Conservation (phyloP, 2,329 filamentous ascomycete species). For the Aspergillus intermedius region DNA sequence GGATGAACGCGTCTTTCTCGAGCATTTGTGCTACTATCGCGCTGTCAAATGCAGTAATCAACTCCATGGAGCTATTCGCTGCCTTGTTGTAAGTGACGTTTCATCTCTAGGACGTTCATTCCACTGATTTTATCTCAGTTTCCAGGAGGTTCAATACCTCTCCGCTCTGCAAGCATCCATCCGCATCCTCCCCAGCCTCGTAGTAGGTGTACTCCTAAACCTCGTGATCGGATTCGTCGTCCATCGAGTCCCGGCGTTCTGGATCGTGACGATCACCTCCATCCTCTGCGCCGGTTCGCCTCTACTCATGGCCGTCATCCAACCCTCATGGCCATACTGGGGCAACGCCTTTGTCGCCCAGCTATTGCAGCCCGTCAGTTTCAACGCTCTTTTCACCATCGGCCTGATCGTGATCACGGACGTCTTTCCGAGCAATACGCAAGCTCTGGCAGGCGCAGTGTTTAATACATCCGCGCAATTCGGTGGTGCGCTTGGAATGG, state of each 20-base stretch:
- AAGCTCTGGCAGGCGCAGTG: slow-evolving; percentile 55
- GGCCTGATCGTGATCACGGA: slow-evolving; percentile 12
- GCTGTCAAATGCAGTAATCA: slow-evolving; percentile 42
- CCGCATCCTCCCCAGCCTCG: slow-evolving; percentile 41
- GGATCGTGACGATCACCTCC: slow-evolving; percentile 37
- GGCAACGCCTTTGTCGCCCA: slow-evolving; percentile 38
- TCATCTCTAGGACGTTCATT: not conserved
- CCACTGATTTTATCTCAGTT: slow-evolving; percentile 29
- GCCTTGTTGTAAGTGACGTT: slow-evolving; percentile 43
- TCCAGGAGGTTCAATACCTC: slow-evolving; percentile 46
- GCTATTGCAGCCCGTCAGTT: slow-evolving; percentile 16
- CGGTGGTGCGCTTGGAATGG: slow-evolving; percentile 49
- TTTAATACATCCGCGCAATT: slow-evolving; percentile 56
- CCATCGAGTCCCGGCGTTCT: slow-evolving; percentile 36
- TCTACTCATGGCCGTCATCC: slow-evolving; percentile 50
- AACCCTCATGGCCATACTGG: slow-evolving; percentile 49
- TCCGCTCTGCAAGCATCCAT: slow-evolving; percentile 43
- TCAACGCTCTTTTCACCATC: slow-evolving; percentile 14
- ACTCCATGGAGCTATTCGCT: slow-evolving; percentile 43
- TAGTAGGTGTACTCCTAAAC: slow-evolving; percentile 41
- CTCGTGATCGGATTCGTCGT: slow-evolving; percentile 43
- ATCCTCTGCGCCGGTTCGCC: slow-evolving; percentile 42
- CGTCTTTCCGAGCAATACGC: slow-evolving; percentile 33
- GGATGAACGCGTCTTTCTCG: slow-evolving; percentile 53
- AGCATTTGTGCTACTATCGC: slow-evolving; percentile 48